Evolutionary conservation across 306 rosid species (phyloP).

Genomic region (Gynostemma pentaphyllum): DNA sequence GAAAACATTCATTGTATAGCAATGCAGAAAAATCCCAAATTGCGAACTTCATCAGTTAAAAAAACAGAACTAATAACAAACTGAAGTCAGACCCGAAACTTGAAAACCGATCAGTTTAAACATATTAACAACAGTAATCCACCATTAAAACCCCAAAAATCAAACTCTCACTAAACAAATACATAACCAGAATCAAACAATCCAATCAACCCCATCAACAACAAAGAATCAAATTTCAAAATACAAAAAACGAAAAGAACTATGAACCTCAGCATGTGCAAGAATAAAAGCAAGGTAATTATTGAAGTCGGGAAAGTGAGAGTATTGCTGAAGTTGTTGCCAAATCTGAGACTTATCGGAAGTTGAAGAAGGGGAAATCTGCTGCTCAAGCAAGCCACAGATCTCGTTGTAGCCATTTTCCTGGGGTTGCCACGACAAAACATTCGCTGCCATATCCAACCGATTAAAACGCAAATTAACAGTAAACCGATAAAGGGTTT

Average conservation of each 20-base stretch:
- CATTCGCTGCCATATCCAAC: slow-evolving; percentile 48
- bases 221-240: neutral
- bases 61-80: neutral
- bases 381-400: slow-evolving; percentile 89
- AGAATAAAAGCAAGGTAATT: slow-evolving; percentile 87
- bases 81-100: neutral
- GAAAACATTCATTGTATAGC: neutral
- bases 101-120: neutral
- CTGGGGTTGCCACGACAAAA: slow-evolving; percentile 86
- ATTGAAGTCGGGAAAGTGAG: slow-evolving; percentile 90
- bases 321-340: slow-evolving; percentile 84
- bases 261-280: slow-evolving; percentile 71
- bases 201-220: slow-evolving; percentile 3
- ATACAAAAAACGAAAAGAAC: neutral
- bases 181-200: too few relatives aligned
- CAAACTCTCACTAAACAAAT: slow-evolving; percentile 1
- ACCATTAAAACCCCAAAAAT: neutral
- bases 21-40: neutral
- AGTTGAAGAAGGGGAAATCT: slow-evolving; percentile 68
- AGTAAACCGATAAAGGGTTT: neutral
- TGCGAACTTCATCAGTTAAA: neutral
- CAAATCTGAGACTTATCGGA: slow-evolving; percentile 98
- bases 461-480: slow-evolving; percentile 4
- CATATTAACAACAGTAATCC: neutral
- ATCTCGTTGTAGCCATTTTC: slow-evolving; percentile 89